Evolutionary conservation across 805 yeast genomes (phyloP).

Genomic region (Priceomyces medius): DNA sequence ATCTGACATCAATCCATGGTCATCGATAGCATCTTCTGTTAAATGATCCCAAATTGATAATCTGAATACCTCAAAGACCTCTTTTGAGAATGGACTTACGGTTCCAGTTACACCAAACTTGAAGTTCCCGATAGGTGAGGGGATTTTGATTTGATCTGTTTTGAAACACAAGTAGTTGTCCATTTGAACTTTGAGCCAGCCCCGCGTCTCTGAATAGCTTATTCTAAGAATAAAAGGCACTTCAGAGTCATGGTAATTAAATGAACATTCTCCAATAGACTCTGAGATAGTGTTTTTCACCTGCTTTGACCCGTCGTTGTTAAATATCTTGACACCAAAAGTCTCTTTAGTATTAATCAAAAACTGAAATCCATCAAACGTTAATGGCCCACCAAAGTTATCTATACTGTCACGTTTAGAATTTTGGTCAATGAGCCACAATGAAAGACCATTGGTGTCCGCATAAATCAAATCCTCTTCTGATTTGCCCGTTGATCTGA

Average conservation of each 20-base stretch:
- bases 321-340: slow-evolving; percentile 54
- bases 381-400: slow-evolving; percentile 53
- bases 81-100: slow-evolving; percentile 34
- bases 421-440: slow-evolving; percentile 49
- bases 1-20: slow-evolving; percentile 50
- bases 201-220: slow-evolving; percentile 48
- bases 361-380: slow-evolving; percentile 64
- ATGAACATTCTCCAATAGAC: slow-evolving; percentile 55
- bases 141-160: slow-evolving; percentile 53
- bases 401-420: slow-evolving; percentile 20
- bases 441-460: slow-evolving; percentile 53
- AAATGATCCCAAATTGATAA: slow-evolving; percentile 55
- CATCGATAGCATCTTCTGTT: slow-evolving; percentile 55
- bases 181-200: slow-evolving; percentile 61
- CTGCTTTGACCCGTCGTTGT: slow-evolving; percentile 55
- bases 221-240: slow-evolving; percentile 71
- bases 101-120: slow-evolving; percentile 56
- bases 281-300: slow-evolving; percentile 26
- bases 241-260: slow-evolving; percentile 62
- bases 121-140: slow-evolving; percentile 32
- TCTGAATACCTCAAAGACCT: slow-evolving; percentile 64
- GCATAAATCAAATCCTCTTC: slow-evolving; percentile 22
- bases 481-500: slow-evolving; percentile 56
- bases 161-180: slow-evolving; percentile 72
- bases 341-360: slow-evolving; percentile 52